These are phyloP conservation scores for Cucurbita moschata DNA, from an alignment of 306 rosid species.

Conservation along the genomic window DNA sequence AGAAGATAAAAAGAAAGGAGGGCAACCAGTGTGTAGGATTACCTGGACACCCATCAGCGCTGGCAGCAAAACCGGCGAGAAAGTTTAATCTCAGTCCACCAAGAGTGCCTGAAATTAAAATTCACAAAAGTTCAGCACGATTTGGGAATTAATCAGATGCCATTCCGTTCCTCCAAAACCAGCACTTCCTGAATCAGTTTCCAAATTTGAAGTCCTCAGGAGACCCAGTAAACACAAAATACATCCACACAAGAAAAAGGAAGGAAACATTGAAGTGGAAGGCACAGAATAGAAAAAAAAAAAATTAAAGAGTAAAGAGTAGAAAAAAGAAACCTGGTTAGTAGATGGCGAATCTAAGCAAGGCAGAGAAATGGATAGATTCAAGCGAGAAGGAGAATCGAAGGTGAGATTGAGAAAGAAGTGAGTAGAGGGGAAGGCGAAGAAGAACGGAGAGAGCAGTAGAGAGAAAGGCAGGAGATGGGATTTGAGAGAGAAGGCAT, in stretches of 20 bases:
- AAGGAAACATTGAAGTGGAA: not conserved
- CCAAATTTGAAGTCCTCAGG: not conserved
- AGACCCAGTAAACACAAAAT: not conserved
- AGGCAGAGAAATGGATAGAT: not conserved
- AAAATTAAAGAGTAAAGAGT: not conserved
- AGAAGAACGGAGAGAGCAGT: not conserved
- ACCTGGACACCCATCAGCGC: constrained; percentile 4
- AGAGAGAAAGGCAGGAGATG: not conserved
- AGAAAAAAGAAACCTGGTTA: not conserved
- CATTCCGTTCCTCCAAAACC: not conserved
- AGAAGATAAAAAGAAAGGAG: not conserved
- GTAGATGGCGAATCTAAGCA: not conserved
- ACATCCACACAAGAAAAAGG: not conserved
- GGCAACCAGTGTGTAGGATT: not conserved
- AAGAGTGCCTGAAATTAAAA: not conserved
- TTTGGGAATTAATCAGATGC: not conserved
- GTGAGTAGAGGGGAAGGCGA: not conserved
- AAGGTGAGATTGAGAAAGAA: not conserved
- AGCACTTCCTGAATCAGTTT: not conserved
- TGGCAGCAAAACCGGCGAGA: not conserved
- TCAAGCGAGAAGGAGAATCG: not conserved
- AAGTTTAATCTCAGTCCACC: not conserved
- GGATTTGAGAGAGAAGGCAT: not conserved
- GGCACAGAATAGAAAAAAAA: no score
- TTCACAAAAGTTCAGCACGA: not conserved